A percentile compares a stretch with the other conserved stretches of the same genome.
These are phyloP conservation scores for Colletotrichum spaethianum DNA, from an alignment of 2,329 filamentous ascomycete genomes.

Conservation along the genomic window DNA sequence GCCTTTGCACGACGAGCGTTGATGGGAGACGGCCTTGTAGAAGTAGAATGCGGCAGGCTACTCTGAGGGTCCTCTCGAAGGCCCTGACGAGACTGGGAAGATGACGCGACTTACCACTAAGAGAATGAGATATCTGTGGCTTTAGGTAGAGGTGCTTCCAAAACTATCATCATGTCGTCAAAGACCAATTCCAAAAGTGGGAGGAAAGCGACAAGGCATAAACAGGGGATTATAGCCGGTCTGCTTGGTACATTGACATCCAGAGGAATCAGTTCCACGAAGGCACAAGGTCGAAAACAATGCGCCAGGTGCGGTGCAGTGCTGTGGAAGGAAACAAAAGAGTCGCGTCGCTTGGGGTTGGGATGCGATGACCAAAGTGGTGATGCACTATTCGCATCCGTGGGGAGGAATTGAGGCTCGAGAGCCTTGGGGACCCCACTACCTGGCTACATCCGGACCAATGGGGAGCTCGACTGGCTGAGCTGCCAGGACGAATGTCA, in stretches of 20 bases:
- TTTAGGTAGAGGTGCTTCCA: constrained; percentile 50
- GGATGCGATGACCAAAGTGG: constrained; percentile 39
- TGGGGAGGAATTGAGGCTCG: constrained; percentile 41
- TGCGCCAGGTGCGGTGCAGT: constrained; percentile 31
- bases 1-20: neutral
- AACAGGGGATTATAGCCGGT: constrained; percentile 24
- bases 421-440: constrained; percentile 36
- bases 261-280: constrained; percentile 23
- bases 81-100: neutral
- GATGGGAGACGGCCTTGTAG: neutral
- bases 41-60: neutral
- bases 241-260: constrained; percentile 31
- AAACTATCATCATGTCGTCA: constrained; percentile 60
- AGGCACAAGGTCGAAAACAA: constrained; percentile 36
- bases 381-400: constrained; percentile 40
- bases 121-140: constrained; percentile 52
- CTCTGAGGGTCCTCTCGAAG: too few relatives aligned
- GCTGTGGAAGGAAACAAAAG: constrained; percentile 32
- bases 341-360: constrained; percentile 37
- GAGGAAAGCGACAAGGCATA: constrained; percentile 39
- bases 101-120: constrained; percentile 56
- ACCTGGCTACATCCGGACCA: constrained; percentile 12
- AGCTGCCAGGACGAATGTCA: neutral
- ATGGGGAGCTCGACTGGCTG: constrained; percentile 18
- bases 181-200: constrained; percentile 38